Evolutionary conservation across 306 rosid species (phyloP).

Genomic region (Sicyos edulis): DNA sequence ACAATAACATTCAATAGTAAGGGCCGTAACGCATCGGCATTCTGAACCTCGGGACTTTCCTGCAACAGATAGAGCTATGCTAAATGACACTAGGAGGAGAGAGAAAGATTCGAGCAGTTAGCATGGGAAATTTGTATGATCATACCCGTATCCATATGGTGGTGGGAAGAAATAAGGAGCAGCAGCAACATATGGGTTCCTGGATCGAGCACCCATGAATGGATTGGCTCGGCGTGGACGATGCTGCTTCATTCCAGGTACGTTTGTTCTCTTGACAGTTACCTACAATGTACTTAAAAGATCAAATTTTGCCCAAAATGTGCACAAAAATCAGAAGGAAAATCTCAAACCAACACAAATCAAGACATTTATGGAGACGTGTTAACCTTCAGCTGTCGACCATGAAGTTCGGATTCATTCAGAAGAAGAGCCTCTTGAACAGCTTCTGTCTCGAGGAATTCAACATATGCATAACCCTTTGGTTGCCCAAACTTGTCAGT

Average conservation of each 20-base stretch:
- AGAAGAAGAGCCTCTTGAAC: slow-evolving; percentile 68
- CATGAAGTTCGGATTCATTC: slow-evolving; percentile 81
- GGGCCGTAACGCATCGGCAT: slow-evolving; percentile 75
- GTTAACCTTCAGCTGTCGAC: slow-evolving; percentile 75
- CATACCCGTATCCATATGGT: slow-evolving; percentile 80
- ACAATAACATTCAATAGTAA: slow-evolving; percentile 42
- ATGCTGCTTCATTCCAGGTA: slow-evolving; percentile 78
- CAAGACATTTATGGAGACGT: background rate
- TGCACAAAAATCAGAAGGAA: background rate
- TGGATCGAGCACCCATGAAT: slow-evolving; percentile 50
- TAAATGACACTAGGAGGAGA: slow-evolving; percentile 1
- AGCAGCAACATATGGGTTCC: slow-evolving; percentile 51
- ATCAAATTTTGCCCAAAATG: background rate
- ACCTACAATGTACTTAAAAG: slow-evolving; percentile 34
- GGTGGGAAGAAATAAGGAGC: slow-evolving; percentile 40
- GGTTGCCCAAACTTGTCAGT: slow-evolving; percentile 87
- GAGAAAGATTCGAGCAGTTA: background rate
- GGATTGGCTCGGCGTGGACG: slow-evolving; percentile 67
- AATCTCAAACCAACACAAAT: background rate
- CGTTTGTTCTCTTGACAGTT: slow-evolving; percentile 61
- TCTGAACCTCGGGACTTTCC: slow-evolving; percentile 79
- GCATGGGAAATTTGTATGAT: background rate
- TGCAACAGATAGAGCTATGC: slow-evolving; percentile 35
- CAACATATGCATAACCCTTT: slow-evolving; percentile 87
- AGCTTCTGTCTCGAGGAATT: slow-evolving; percentile 67